Conservation (phyloP, 352 stramenopile genomes). For the Globisporangium acanthophoron region DNA sequence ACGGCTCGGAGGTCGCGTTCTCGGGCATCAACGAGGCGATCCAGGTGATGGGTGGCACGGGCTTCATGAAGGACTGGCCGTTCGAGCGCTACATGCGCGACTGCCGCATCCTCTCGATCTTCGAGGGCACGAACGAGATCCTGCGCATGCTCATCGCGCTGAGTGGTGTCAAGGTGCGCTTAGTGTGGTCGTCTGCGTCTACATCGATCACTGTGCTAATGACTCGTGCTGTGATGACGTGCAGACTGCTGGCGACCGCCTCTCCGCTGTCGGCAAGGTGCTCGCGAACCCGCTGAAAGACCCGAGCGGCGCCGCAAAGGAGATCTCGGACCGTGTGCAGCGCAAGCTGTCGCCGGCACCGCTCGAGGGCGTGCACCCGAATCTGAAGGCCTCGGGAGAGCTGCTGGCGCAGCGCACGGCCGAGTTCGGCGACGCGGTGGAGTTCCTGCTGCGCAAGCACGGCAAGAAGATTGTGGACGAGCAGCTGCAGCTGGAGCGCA, state of each 20-base stretch:
- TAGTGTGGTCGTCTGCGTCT: not conserved
- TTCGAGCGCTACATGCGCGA: constrained; percentile 91
- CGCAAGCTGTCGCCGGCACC: constrained; percentile 71
- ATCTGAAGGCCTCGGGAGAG: constrained; percentile 44
- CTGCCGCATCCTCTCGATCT: constrained; percentile 89
- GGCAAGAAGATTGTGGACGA: constrained; percentile 86
- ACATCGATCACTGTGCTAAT: not conserved
- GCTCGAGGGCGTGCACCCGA: constrained; percentile 68
- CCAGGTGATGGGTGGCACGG: constrained; percentile 84
- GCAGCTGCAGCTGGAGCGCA: constrained; percentile 82
- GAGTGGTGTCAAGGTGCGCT: constrained; percentile 63
- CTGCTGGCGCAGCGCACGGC: constrained; percentile 62
- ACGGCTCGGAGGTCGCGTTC: constrained; percentile 81
- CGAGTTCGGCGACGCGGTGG: constrained; percentile 73
- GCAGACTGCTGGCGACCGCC: constrained; percentile 72
- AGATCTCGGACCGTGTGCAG: constrained; percentile 74
- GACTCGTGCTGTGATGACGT: constrained; percentile 6
- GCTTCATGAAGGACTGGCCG: constrained; percentile 91
- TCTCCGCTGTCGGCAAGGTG: constrained; percentile 71
- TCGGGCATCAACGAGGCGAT: constrained; percentile 85
- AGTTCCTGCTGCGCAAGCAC: constrained; percentile 78
- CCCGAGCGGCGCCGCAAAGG: constrained; percentile 55
- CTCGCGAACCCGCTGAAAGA: constrained; percentile 82
- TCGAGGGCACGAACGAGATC: constrained; percentile 91
- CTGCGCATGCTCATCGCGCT: constrained; percentile 89